Conservation (phyloP, 140 eudicot species). For the Anethum foeniculum region DNA sequence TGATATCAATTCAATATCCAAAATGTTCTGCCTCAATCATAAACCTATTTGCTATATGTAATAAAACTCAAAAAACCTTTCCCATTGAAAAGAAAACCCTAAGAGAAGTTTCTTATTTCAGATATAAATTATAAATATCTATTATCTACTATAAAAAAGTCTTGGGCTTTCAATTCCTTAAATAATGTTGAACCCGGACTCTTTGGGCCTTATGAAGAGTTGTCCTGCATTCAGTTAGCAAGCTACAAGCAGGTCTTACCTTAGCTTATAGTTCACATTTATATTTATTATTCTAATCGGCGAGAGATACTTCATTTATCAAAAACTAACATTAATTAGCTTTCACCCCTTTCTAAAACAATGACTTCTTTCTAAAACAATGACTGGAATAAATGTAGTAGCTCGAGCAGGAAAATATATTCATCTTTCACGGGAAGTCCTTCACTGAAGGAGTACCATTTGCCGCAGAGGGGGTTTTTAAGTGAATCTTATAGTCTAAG, state of each 20-base stretch:
- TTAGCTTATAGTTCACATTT: not conserved
- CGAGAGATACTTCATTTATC: not conserved
- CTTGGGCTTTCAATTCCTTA: not conserved
- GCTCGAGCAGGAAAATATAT: not conserved
- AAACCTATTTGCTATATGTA: not conserved
- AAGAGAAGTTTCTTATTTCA: not conserved
- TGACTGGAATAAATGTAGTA: not conserved
- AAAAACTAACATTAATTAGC: not conserved
- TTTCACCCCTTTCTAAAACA: not conserved
- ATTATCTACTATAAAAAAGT: too few species aligned
- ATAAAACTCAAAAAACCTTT: too few species aligned
- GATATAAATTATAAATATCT: not conserved
- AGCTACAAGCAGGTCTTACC: not conserved
- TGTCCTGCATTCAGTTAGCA: not conserved
- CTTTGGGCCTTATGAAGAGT: not conserved
- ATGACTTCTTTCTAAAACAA: not conserved
- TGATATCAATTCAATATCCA: not conserved
- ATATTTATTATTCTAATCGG: not conserved
- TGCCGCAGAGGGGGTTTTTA: not conserved
- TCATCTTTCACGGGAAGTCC: not conserved
- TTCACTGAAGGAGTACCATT: not conserved
- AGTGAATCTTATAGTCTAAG: not conserved
- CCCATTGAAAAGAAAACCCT: not conserved
- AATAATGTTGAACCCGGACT: not conserved
- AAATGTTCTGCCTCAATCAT: not conserved